Percentiles rank a stretch among this genome's conserved stretches.
Conservation (phyloP, 106 monocot species). For the Dendrobium chrysotoxum region DNA sequence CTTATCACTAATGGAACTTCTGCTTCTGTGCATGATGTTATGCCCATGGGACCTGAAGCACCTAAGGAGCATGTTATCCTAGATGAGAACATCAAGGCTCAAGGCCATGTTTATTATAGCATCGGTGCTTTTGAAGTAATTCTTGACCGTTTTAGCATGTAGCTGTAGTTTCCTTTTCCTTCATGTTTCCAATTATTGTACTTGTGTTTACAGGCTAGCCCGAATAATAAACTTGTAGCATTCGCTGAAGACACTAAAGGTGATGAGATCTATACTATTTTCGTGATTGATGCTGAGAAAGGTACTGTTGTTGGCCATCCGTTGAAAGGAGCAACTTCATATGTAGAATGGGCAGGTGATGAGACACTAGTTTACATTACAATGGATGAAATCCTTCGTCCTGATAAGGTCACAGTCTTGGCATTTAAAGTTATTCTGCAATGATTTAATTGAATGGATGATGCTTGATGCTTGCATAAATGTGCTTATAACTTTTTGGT, state of each 20-base stretch:
- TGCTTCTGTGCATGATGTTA: conserved; percentile 67
- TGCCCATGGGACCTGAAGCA: conserved; percentile 74
- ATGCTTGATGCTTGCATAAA: neutral
- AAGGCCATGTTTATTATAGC: conserved; percentile 67
- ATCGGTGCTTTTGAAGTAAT: conserved; percentile 78
- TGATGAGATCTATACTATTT: conserved; percentile 72
- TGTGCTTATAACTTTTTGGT: neutral
- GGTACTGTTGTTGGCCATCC: conserved; percentile 48
- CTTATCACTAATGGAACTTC: conserved; percentile 24
- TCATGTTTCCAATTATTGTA: neutral
- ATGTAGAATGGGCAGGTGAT: conserved; percentile 69
- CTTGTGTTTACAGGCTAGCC: conserved; percentile 63
- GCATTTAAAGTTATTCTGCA: neutral
- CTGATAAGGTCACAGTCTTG: conserved; percentile 53
- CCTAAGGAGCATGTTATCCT: conserved; percentile 83
- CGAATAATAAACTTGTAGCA: conserved; percentile 66
- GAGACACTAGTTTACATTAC: conserved; percentile 65
- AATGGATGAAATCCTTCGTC: conserved; percentile 75
- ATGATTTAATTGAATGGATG: neutral
- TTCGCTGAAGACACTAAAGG: conserved; percentile 91
- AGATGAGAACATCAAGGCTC: conserved; percentile 92
- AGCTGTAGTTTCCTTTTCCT: neutral
- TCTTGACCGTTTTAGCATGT: neutral
- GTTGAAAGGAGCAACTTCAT: conserved; percentile 43
- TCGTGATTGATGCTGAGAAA: conserved; percentile 69